Percentiles rank a stretch among this genome's conserved stretches.
Conservation (phyloP, 75 land plant species). For the Adiantum capillusveneris region DNA sequence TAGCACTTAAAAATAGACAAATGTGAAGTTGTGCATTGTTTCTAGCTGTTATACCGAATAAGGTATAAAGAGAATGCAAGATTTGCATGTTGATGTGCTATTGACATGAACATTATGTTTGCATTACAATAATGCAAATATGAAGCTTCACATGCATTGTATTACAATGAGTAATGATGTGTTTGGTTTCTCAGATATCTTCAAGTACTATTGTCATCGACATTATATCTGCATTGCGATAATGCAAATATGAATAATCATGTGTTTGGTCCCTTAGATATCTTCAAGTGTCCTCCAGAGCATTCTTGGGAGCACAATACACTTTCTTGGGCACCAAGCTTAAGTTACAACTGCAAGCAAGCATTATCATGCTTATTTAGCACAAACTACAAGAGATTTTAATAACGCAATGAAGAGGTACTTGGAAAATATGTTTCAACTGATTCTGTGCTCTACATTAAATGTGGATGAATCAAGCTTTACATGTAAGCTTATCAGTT, state of each 20-base stretch:
- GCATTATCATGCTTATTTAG: slow-evolving; percentile 74
- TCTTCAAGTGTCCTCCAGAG: slow-evolving; percentile 35
- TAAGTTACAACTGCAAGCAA: slow-evolving; percentile 56
- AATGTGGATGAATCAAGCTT: slow-evolving; percentile 14
- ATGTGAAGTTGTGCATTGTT: neutral
- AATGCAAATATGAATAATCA: too few relatives aligned
- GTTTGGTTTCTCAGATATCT: neutral
- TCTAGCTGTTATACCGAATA: neutral
- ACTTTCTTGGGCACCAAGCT: slow-evolving; percentile 54
- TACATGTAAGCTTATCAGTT: slow-evolving; percentile 51
- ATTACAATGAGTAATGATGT: neutral
- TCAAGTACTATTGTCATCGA: too few relatives aligned
- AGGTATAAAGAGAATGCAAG: neutral
- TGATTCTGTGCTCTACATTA: neutral
- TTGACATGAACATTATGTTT: slow-evolving; percentile 14
- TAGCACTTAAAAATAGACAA: too few relatives aligned
- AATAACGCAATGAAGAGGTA: neutral
- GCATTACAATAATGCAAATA: slow-evolving; percentile 5
- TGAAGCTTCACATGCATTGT: neutral
- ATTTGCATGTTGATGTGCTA: slow-evolving; percentile 16
- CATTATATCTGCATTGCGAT: too few relatives aligned
- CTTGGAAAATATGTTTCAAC: neutral
- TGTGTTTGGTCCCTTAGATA: too few relatives aligned
- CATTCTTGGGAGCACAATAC: slow-evolving; percentile 82
- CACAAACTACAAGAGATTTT: slow-evolving; percentile 46